Percentiles rank a stretch among this genome's conserved stretches.
Evolutionary conservation across 208 protist genomes (phyloP).

Genomic region (Herpetomonas samuelpessoai): DNA sequence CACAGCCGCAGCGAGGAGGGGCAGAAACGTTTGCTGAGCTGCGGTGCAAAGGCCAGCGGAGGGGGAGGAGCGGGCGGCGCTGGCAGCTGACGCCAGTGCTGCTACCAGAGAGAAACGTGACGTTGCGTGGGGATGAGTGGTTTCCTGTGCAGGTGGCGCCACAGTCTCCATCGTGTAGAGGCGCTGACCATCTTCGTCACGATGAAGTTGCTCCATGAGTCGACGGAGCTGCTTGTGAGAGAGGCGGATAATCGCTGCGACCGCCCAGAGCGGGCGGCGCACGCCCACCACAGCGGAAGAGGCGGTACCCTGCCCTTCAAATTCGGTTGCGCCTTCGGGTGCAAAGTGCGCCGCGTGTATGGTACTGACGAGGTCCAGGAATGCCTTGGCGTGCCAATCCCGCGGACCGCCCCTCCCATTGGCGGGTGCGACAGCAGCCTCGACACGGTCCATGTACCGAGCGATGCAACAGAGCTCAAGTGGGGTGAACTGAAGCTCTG

Average conservation of each 20-base stretch:
- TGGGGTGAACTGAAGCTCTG: constrained; percentile 52
- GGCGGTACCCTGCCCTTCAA: too few species aligned
- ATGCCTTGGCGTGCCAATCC: not conserved
- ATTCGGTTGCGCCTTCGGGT: too few species aligned
- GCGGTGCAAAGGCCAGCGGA: not conserved
- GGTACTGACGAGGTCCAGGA: constrained; percentile 10
- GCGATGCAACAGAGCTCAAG: constrained; percentile 72
- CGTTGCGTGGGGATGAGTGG: too few species aligned
- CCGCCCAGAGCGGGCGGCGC: not conserved
- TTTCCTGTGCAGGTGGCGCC: too few species aligned
- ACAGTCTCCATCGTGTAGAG: not conserved
- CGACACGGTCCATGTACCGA: constrained; percentile 42
- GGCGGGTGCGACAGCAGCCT: constrained; percentile 13
- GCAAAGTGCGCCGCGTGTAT: constrained; percentile 28
- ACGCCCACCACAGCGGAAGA: constrained; percentile 14
- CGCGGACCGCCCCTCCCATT: not conserved
- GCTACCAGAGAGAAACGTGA: not conserved
- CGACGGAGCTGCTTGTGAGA: not conserved
- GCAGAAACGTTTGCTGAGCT: not conserved
- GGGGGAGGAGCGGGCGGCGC: too few species aligned
- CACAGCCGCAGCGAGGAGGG: not conserved
- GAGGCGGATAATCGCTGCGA: not conserved
- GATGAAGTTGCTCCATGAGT: not conserved
- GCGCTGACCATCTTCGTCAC: not conserved
- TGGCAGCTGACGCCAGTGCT: not conserved